A percentile compares a stretch with the other conserved stretches of the same genome.
Conservation (phyloP, 139 green algal species). For the Axilococcus clingmanii region DNA sequence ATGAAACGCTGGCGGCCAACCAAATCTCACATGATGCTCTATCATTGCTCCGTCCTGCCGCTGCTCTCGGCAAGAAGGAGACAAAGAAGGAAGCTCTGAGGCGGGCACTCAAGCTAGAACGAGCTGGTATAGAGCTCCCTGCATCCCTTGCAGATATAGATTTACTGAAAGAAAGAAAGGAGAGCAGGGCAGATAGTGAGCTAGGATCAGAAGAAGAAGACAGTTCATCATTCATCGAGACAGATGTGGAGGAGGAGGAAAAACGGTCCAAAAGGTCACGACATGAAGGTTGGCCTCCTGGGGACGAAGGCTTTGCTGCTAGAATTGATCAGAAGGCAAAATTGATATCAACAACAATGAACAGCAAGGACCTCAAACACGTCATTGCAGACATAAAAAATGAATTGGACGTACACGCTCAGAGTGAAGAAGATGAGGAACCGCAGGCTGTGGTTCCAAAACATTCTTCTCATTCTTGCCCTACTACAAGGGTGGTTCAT, state of each 20-base stretch:
- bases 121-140: constrained; percentile 36
- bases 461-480: background rate
- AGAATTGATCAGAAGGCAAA: too few relatives aligned
- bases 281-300: too few relatives aligned
- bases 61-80: constrained; percentile 45
- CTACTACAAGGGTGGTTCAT: constrained; percentile 6
- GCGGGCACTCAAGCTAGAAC: constrained; percentile 44
- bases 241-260: background rate
- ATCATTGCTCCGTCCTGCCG: constrained; percentile 39
- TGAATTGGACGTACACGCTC: background rate
- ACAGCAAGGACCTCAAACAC: too few relatives aligned
- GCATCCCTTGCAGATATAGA: too few relatives aligned
- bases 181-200: background rate
- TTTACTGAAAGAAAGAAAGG: constrained; percentile 8
- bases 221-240: background rate
- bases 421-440: background rate
- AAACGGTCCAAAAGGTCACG: background rate
- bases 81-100: constrained; percentile 64
- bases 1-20: constrained; percentile 14
- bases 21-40: constrained; percentile 25
- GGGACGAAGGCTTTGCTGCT: background rate
- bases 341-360: too few relatives aligned
- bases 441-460: background rate
- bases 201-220: constrained; percentile 4
- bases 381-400: too few relatives aligned